Evolutionary conservation across 2,329 filamentous ascomycete genomes (phyloP).

Genomic region (Alternaria sp.): DNA sequence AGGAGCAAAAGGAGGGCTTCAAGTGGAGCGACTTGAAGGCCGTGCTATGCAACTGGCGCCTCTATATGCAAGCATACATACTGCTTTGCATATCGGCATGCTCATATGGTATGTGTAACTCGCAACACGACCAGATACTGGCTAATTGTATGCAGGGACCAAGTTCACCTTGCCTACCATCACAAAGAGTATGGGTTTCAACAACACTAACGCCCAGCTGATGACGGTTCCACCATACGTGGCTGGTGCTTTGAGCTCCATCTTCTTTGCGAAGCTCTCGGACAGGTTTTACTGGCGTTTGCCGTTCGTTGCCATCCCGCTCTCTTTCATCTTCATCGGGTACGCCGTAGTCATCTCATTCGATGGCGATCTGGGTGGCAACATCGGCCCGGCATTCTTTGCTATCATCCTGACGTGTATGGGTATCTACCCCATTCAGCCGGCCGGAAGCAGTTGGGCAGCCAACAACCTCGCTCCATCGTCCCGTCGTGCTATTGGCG

Average conservation of each 20-base stretch:
- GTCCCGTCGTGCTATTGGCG: conserved; percentile 40
- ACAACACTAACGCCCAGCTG: conserved; percentile 37
- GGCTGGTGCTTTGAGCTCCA: conserved; percentile 30
- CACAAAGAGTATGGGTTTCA: conserved; percentile 38
- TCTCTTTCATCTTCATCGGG: conserved; percentile 44
- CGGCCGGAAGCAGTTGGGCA: conserved; percentile 38
- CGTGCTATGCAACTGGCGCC: conserved; percentile 35
- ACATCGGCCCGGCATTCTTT: conserved; percentile 54
- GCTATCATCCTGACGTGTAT: conserved; percentile 54
- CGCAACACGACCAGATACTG: too few species aligned
- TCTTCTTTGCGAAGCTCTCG: conserved; percentile 30
- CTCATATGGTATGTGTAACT: conserved; percentile 28
- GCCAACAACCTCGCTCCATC: conserved; percentile 39
- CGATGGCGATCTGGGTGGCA: conserved; percentile 47
- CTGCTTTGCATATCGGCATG: conserved; percentile 33
- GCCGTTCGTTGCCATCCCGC: conserved; percentile 35
- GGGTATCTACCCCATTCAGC: conserved; percentile 47
- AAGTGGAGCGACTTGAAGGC: conserved; percentile 34
- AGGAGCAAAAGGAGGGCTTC: conserved; percentile 24
- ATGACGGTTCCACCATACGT: conserved; percentile 39
- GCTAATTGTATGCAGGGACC: background rate
- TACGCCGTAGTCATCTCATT: conserved; percentile 50
- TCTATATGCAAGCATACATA: conserved; percentile 42
- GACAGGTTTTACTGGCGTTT: conserved; percentile 28
- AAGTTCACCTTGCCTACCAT: conserved; percentile 29